phyloP scores from a whole-genome alignment of 2,329 filamentous ascomycete genomes.

The Cytospora mali region DNA sequence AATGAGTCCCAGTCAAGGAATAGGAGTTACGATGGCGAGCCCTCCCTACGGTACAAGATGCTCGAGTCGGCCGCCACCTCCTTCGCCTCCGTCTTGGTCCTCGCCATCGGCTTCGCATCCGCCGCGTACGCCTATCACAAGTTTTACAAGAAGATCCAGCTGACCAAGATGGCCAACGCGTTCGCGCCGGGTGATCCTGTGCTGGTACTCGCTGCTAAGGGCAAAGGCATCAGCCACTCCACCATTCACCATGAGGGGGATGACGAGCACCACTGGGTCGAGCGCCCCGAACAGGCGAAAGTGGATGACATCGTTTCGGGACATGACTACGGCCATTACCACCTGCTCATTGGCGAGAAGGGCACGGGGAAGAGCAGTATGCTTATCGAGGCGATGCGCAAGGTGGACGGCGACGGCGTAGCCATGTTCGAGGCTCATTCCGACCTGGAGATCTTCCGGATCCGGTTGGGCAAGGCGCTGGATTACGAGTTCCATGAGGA shows the following conservation, averaged over 20 bases:
- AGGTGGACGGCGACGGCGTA: slow-evolving; percentile 83
- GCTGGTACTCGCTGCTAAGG: slow-evolving; percentile 73
- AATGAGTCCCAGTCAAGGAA: not conserved
- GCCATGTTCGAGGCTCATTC: slow-evolving; percentile 97
- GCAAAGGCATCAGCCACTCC: slow-evolving; percentile 49
- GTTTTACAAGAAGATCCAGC: slow-evolving; percentile 85
- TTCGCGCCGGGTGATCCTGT: slow-evolving; percentile 92
- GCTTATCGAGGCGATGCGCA: slow-evolving; percentile 92
- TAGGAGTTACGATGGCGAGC: slow-evolving; percentile 31
- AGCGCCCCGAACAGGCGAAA: slow-evolving; percentile 76
- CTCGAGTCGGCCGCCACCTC: slow-evolving; percentile 75
- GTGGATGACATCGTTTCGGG: slow-evolving; percentile 86
- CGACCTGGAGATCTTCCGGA: slow-evolving; percentile 91
- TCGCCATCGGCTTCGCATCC: slow-evolving; percentile 65
- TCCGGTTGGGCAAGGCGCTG: slow-evolving; percentile 87
- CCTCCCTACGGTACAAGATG: slow-evolving; percentile 61
- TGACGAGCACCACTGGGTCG: slow-evolving; percentile 71
- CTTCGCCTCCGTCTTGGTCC: slow-evolving; percentile 71
- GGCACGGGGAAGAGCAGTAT: slow-evolving; percentile 96
- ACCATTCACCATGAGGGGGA: slow-evolving; percentile 20
- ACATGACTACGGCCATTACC: slow-evolving; percentile 76
- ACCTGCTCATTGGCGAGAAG: slow-evolving; percentile 91
- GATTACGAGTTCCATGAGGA: slow-evolving; percentile 98
- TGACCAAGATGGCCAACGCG: slow-evolving; percentile 90
- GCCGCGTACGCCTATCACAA: slow-evolving; percentile 80